Percentiles rank a stretch among this genome's conserved stretches.
Evolutionary conservation across 768 basidiomycete genomes (phyloP).

Genomic region (Boletus reticulatus): DNA sequence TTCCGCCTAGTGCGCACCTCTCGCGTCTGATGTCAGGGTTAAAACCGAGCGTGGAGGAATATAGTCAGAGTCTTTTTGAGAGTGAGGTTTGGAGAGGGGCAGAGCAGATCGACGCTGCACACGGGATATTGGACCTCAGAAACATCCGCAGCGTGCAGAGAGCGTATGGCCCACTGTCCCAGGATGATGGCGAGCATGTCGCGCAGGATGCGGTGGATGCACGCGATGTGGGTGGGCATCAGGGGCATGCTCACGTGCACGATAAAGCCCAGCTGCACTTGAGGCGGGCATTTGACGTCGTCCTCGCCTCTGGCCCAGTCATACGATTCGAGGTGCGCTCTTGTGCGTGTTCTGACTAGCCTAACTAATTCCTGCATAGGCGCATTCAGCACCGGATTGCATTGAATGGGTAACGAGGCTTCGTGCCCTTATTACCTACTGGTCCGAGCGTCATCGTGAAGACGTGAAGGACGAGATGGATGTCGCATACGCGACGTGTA

Average conservation of each 20-base stretch:
- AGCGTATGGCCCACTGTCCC: slow-evolving; percentile 35
- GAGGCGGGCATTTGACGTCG: slow-evolving; percentile 74
- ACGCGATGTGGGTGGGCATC: slow-evolving; percentile 66
- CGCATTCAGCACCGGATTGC: slow-evolving; percentile 61
- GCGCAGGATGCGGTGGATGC: slow-evolving; percentile 44
- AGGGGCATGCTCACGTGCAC: slow-evolving; percentile 38
- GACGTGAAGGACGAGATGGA: slow-evolving; percentile 85
- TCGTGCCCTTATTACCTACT: slow-evolving; percentile 68
- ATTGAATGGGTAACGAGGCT: slow-evolving; percentile 86
- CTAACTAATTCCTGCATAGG: slow-evolving; percentile 37
- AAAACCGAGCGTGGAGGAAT: slow-evolving; percentile 25
- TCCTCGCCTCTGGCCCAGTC: slow-evolving; percentile 64
- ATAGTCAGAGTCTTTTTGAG: slow-evolving; percentile 39
- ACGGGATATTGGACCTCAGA: slow-evolving; percentile 73
- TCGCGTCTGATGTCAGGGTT: slow-evolving; percentile 28
- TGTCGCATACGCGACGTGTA: slow-evolving; percentile 51
- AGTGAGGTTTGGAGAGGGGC: slow-evolving; percentile 62
- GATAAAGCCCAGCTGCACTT: slow-evolving; percentile 51
- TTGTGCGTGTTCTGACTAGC: background rate
- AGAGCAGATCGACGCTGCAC: slow-evolving; percentile 59
- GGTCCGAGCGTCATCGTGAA: slow-evolving; percentile 70
- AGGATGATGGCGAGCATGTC: slow-evolving; percentile 27
- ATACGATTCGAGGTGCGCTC: slow-evolving; percentile 76
- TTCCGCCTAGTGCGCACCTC: slow-evolving; percentile 55
- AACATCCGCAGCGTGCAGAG: slow-evolving; percentile 63